These are phyloP conservation scores for Emydomyces testavorans DNA, from an alignment of 2,329 filamentous ascomycete genomes.

Conservation along the genomic window DNA sequence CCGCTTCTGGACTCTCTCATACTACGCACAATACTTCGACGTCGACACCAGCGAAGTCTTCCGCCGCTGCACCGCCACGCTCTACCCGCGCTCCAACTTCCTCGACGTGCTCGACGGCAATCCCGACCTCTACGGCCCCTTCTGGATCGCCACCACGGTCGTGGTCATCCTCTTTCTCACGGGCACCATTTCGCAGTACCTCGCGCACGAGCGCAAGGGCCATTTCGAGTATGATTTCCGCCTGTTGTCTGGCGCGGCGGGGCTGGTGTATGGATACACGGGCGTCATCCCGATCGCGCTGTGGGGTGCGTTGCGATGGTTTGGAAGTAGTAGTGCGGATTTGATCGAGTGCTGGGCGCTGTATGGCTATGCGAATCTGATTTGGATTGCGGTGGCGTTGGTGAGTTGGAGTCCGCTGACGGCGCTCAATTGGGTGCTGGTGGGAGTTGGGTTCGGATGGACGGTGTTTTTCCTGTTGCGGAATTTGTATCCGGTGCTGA, in stretches of 20 bases:
- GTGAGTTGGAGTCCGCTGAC: conserved; percentile 81
- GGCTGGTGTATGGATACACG: conserved; percentile 92
- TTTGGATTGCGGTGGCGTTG: conserved; percentile 91
- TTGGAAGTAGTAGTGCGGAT: conserved; percentile 80
- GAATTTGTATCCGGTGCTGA: conserved; percentile 83
- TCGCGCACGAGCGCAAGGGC: conserved; percentile 53
- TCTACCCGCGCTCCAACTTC: conserved; percentile 88
- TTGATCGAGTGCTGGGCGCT: conserved; percentile 89
- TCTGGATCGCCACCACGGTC: conserved; percentile 98
- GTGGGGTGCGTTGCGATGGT: conserved; percentile 86
- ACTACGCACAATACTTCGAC: conserved; percentile 98
- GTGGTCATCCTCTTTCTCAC: conserved; percentile 91
- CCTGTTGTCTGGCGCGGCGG: conserved; percentile 77
- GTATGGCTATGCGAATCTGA: conserved; percentile 91
- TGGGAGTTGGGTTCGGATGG: conserved; percentile 70
- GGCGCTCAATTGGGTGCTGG: conserved; percentile 87
- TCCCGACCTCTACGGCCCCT: conserved; percentile 88
- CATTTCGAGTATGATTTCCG: conserved; percentile 87
- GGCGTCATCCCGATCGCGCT: conserved; percentile 71
- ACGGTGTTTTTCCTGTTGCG: conserved; percentile 74
- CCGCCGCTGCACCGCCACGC: conserved; percentile 71
- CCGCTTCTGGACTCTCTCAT: conserved; percentile 81
- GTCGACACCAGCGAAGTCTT: conserved; percentile 88
- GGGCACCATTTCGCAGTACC: conserved; percentile 86
- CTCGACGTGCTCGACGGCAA: conserved; percentile 95